Evolutionary conservation across 2,329 filamentous ascomycete genomes (phyloP), one percentile per base, ranked within the genome.

Genomic region (Pyrenophora tritici-repentis): DNA sequence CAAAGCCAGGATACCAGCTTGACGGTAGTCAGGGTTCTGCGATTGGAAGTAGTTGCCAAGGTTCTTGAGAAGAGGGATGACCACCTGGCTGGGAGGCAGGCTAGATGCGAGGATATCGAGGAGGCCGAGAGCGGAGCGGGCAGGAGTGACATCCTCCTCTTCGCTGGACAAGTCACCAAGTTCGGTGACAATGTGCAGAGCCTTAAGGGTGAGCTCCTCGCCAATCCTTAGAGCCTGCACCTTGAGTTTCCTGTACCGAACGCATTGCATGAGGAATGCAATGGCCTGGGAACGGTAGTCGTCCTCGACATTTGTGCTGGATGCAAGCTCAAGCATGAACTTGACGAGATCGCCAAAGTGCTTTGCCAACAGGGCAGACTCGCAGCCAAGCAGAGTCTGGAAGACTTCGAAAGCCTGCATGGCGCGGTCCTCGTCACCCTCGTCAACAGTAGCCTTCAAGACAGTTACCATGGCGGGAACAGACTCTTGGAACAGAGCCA

Each of bases 371-470:
- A 97, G 83, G 39, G 90, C 84, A 24, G 90, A 88, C 72, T 97
- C 93, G 73, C 91, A 96, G 58, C 89, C 89, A 46, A 99, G 84
- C 66, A 97, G 87, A 42, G 90, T 94, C 79, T 97, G 94, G 83
- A 97, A 96, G 61, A 96, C 91, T 73, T 97, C 94, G 65, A 97
- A 99, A 20, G 91, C 86, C 71, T 93, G 87, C 80, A 93, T 90
- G 63, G 89, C 87, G 72, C 89, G 88, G 71, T 96, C 92, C 65
- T 97, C 92, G 65, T 97, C 89, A 50, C 84, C 83, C 50, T 83
- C 83, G 65, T 91, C 84, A 51, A 97, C 89, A 20, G 89, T 85
- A 57, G 87, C 83, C 81, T 96, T 94, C 61, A 97, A 82, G 9
- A 97, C 90, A 58, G 86, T 84, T 53, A 97, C 93, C 88, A 97